A percentile compares a stretch with the other conserved stretches of the same genome.
Conservation (phyloP, 345 rosid genomes). For the Pistacia integerrima region DNA sequence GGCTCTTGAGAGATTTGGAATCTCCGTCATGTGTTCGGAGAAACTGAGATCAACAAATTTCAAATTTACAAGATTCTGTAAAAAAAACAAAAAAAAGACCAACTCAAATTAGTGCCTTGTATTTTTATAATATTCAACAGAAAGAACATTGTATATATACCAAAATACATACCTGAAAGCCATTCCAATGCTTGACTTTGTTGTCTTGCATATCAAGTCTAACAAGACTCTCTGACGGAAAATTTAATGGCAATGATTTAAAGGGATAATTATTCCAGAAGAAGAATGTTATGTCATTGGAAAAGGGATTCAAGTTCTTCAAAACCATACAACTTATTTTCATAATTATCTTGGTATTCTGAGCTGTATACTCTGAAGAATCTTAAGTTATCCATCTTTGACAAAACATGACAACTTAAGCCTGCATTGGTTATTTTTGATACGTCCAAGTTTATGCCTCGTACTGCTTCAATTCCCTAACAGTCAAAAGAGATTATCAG, state of each 20-base stretch:
- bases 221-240: neutral
- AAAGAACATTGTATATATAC: too few relatives aligned
- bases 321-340: too few relatives aligned
- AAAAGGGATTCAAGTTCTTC: neutral
- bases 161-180: neutral
- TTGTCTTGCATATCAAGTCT: too few relatives aligned
- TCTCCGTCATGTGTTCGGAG: neutral
- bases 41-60: neutral
- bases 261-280: neutral
- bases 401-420: neutral
- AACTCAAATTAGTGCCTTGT: too few relatives aligned
- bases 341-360: too few relatives aligned
- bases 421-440: neutral
- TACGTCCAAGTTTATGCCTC: neutral
- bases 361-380: too few relatives aligned
- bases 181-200: neutral
- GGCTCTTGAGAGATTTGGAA: neutral
- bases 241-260: neutral
- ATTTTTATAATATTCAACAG: neutral
- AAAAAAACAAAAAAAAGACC: neutral
- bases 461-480: neutral
- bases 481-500: too few relatives aligned
- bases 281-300: neutral
- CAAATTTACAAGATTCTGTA: neutral
- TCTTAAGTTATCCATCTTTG: neutral